Conservation (phyloP, 169 alveolate species). For the Plasmodium falciparum region DNA sequence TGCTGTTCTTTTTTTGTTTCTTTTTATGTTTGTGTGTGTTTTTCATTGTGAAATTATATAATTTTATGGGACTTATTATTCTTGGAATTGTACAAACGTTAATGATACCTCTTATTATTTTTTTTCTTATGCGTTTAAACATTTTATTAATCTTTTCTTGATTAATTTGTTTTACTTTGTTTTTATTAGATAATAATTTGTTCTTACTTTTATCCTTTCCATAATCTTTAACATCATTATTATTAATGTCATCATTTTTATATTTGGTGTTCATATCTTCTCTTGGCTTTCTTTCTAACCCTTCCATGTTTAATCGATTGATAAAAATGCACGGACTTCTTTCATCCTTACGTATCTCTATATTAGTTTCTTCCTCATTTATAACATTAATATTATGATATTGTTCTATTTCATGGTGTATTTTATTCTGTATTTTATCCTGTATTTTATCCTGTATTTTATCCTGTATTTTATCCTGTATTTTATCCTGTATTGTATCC, state of each 20-base stretch:
- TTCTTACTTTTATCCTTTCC: background rate
- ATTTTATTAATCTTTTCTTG: background rate
- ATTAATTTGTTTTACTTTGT: background rate
- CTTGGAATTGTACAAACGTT: too few relatives aligned
- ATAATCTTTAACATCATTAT: background rate
- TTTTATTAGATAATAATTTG: too few relatives aligned
- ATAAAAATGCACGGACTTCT: background rate
- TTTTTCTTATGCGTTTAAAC: background rate
- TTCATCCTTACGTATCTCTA: background rate
- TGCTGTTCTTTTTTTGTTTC: too few relatives aligned
- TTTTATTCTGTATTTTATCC: too few relatives aligned
- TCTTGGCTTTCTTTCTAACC: too few relatives aligned
- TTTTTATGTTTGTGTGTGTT: too few relatives aligned
- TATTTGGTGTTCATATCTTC: background rate
- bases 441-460: background rate
- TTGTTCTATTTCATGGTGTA: too few relatives aligned
- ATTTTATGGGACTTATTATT: too few relatives aligned
- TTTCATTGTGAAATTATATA: too few relatives aligned
- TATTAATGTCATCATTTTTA: background rate
- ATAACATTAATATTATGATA: too few relatives aligned
- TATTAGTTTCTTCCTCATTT: conserved; percentile 1
- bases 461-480: background rate
- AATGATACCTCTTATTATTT: background rate
- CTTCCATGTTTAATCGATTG: too few relatives aligned
- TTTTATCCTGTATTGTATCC: too few relatives aligned